Base-by-base conservation (phyloP, 2,329 filamentous ascomycete genomes). In the Cytospora piceicola region DNA sequence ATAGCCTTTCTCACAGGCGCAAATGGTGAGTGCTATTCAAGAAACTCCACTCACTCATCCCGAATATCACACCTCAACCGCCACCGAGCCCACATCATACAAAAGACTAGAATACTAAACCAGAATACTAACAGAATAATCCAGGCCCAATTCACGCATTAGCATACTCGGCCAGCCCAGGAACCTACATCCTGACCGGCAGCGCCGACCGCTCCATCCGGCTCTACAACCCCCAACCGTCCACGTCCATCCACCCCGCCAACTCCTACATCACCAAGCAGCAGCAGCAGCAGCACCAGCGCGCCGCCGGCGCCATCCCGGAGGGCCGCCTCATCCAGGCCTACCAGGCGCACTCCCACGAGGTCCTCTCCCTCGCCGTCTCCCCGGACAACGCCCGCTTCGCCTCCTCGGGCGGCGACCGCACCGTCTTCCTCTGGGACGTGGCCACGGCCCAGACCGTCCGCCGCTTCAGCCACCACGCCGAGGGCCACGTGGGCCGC, bases 381-480 rank as follows among this genome's bases (percentile, higher is more conserved):
- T 81, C 87, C 9, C 74, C 81, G 29, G 90, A 93, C 79, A 99
- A 99, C 77, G 86, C 92, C 70, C 88, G 88, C 53, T 97, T 99
- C 76, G 90, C 89, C 12, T 94, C 90, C n/a, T 86, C 88, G 1
- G 95, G 95, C 70, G 95, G 95, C 66, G 95, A 99, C 80, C 91
- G 94, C 71, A 84, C 86, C 68, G 93, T 97, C 0, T 97, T 97
- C 75, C 83, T 97, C 6, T 98, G 95, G 95, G 95, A 99, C 77
- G 95, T 98, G 0, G 83, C 90, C 56, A 90, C 89, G 3, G 93
- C 91, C 22, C 83, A 86, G 71, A 97, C 94, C 4, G 80, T 91
- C 30, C 85, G 92, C 27, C 85, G 95, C 32, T 95, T 94, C 77
- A 83, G 83, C 22, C 84, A 83, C 65, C 75, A 69, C 5, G 52